Base-by-base conservation (phyloP, 2,329 filamentous ascomycete genomes). In the Blumeriella jaapii region DNA sequence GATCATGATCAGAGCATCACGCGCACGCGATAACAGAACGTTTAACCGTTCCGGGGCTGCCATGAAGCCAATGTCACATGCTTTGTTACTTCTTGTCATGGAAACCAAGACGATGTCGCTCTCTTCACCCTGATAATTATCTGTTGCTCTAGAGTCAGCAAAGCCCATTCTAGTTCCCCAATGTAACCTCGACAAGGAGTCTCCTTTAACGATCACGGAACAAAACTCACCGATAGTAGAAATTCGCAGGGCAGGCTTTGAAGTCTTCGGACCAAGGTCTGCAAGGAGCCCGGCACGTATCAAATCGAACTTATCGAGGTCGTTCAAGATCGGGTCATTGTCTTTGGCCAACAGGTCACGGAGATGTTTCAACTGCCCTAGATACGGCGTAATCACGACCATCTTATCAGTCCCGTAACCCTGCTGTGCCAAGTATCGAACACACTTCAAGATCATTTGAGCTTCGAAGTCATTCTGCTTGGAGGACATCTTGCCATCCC, bases 111-210 rank as follows among this genome's bases (percentile, higher is more conserved):
- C 74, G 11, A 87, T 78, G 1, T 85, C 72, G 23, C 71, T 75
- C 44, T 87, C 81, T 49, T 86, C 81, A 1, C 82, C 80, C 52
- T 86, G 82, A 38, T 81, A 87, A 41, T 86, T 86, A 42, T 86
- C 80, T 78, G 40, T 13, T 33, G 13, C 11, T 16, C 23, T 32
- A 24, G 25, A 29, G 11, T 36, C 22, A 31, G 35, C 29, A 27
- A 7, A 22, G 5, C n/a, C n/a, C n/a, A n/a, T n/a, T n/a, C n/a
- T n/a, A n/a, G n/a, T n/a, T n/a, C n/a, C n/a, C n/a, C n/a, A n/a
- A n/a, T n/a, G n/a, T n/a, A n/a, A n/a, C n/a, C n/a, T n/a, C n/a
- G n/a, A n/a, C n/a, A n/a, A n/a, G n/a, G n/a, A n/a, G n/a, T n/a
- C n/a, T n/a, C n/a, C n/a, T n/a, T n/a, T n/a, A n/a, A n/a, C n/a